These are phyloP conservation scores for Colletotrichum tofieldiae DNA, from an alignment of 2,329 filamentous ascomycete species.

Conservation along the genomic window DNA sequence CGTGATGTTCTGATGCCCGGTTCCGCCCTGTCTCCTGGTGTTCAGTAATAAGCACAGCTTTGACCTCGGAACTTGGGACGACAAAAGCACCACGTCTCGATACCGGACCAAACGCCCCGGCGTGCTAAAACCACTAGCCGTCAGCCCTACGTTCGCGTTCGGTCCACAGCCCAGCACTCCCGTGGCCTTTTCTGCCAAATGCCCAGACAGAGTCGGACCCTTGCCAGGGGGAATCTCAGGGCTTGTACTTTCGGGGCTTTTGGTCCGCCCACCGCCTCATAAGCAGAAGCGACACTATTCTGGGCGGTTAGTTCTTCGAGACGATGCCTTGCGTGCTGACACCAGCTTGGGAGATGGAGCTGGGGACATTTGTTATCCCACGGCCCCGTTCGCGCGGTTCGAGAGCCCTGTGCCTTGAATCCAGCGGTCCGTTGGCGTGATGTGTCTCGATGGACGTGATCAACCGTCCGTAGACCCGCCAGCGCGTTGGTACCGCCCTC, in stretches of 20 bases:
- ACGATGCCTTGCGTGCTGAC: too few relatives aligned
- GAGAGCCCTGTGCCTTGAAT: neutral
- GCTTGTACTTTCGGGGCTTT: neutral
- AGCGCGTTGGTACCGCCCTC: neutral
- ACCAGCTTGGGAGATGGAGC: neutral
- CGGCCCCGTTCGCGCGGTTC: neutral
- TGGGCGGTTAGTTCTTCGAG: neutral
- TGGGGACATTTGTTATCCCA: neutral
- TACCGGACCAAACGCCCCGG: slow-evolving; percentile 9
- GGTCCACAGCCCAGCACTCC: neutral
- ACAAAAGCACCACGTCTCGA: neutral
- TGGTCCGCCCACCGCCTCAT: neutral
- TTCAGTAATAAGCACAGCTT: neutral
- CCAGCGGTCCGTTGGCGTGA: neutral
- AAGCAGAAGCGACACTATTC: neutral
- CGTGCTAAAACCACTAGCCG: neutral
- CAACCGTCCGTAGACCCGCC: neutral
- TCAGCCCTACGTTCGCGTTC: too few relatives aligned
- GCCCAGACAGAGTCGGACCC: neutral
- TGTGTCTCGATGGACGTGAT: too few relatives aligned
- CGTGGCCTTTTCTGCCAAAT: too few relatives aligned
- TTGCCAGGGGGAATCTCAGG: neutral
- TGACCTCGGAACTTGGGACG: neutral
- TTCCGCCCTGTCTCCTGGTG: neutral
- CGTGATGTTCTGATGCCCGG: too few relatives aligned